Evolutionary conservation across 2,329 filamentous ascomycete genomes (phyloP), one percentile per base, ranked within the genome.

Genomic region (Neopestalotiopsis sp.): DNA sequence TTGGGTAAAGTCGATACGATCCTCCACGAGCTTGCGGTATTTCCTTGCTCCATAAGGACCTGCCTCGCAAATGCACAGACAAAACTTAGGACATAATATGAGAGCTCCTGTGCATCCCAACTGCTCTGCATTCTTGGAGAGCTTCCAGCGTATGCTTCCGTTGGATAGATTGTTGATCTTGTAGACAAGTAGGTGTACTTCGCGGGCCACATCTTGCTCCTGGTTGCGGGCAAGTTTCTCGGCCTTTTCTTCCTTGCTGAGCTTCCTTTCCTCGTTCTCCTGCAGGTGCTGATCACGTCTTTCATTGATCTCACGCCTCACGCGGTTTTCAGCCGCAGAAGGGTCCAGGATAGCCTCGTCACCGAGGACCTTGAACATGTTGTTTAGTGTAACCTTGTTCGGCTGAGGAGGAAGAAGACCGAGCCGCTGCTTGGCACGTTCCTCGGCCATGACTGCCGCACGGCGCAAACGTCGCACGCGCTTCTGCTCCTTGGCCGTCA

Each of bases 341-440:
- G 96, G 96, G 81, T 99, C 96, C 78, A 97, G 97, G 73, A 99
- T 95, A 20, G 88, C 88, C 81, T 94, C 92, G 78, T 98, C 94
- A 71, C 96, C 96, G 68, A 98, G 86, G 38, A 99, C 96, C 69
- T 95, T 92, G 96, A 99, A 99, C 78, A 99, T 88, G 80, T 99
- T 99, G 69, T 92, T 93, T 81, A 97, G 97, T 83, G 98, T 98
- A 74, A 99, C 94, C 81, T 98, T 99, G 12, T 96, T 95, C 32
- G 95, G 92, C 34, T 95, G 94, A 24, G 95, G 94, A 3, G 95
- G 94, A 70, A 95, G 92, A 14, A 99, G 86, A 24, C 96, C 96
- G 12, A 99, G 85, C 69, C 95, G 89, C 71, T 98, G 96, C 84
- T 99, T 98, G 49, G 95, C 95, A 81, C 99, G 96, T 77, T 95